A percentile compares a stretch with the other conserved stretches of the same genome.
Conservation (phyloP, 257 asterid species). For the Solanum gracilifrons region DNA sequence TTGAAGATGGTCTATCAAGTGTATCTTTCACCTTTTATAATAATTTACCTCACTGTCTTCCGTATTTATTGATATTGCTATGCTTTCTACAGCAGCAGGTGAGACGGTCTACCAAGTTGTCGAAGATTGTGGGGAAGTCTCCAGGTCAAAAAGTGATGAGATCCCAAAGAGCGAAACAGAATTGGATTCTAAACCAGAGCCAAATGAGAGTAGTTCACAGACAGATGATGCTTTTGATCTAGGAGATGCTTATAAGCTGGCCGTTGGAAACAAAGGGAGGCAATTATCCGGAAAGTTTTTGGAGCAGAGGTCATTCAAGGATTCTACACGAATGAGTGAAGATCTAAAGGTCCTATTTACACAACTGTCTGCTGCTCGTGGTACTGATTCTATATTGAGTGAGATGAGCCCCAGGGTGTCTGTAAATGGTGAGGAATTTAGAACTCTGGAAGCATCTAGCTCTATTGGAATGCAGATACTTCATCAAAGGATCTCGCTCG, state of each 20-base stretch:
- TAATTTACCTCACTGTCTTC: neutral
- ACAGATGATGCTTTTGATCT: constrained; percentile 42
- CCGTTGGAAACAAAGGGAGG: constrained; percentile 49
- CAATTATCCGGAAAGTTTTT: constrained; percentile 68
- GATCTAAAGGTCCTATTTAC: constrained; percentile 64
- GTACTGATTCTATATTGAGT: constrained; percentile 23
- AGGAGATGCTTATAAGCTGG: constrained; percentile 75
- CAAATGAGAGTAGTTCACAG: constrained; percentile 22
- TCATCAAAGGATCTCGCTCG: constrained; percentile 66
- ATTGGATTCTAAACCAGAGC: constrained; percentile 25
- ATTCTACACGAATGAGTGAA: constrained; percentile 57
- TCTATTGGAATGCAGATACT: constrained; percentile 39
- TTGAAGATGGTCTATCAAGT: neutral
- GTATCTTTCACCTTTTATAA: neutral
- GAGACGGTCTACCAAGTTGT: constrained; percentile 13
- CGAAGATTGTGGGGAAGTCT: constrained; percentile 15
- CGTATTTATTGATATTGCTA: constrained; percentile 6
- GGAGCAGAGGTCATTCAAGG: constrained; percentile 66
- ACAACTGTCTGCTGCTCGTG: constrained; percentile 60
- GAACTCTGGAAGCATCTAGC: constrained; percentile 30
- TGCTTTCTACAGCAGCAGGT: constrained; percentile 14
- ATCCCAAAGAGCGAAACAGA: constrained; percentile 15
- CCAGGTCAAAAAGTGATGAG: constrained; percentile 11
- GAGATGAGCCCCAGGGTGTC: constrained; percentile 59
- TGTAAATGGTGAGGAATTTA: constrained; percentile 42